These are phyloP conservation scores for Brasilioporus rufonigricans DNA, from an alignment of 768 basidiomycete species.

Conservation along the genomic window DNA sequence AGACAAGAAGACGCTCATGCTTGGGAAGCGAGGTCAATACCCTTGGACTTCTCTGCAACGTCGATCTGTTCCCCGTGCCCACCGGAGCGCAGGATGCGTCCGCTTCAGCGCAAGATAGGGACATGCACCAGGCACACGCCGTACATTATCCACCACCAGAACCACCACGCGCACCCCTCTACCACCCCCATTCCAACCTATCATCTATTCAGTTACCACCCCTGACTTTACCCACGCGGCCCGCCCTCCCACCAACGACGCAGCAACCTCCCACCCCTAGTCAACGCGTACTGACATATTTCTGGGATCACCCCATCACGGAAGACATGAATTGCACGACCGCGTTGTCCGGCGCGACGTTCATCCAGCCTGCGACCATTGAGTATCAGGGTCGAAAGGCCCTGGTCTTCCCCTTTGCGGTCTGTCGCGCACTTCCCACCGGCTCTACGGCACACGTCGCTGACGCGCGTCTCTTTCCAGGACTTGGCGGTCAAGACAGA, in stretches of 20 bases:
- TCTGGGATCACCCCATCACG: slow-evolving; percentile 39
- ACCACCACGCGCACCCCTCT: slow-evolving; percentile 10
- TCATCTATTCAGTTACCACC: slow-evolving; percentile 23
- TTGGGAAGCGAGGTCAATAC: slow-evolving; percentile 53
- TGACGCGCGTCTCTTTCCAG: slow-evolving; percentile 32
- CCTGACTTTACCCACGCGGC: slow-evolving; percentile 13
- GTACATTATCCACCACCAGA: slow-evolving; percentile 5
- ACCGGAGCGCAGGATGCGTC: slow-evolving; percentile 9
- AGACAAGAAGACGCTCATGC: slow-evolving; percentile 2
- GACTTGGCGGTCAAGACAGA: slow-evolving; percentile 67
- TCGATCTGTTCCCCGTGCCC: slow-evolving; percentile 70
- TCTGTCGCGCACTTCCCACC: slow-evolving; percentile 29
- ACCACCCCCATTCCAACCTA: slow-evolving; percentile 15
- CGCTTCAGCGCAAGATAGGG: slow-evolving; percentile 1
- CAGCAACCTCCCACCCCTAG: slow-evolving; percentile 11
- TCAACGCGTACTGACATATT: slow-evolving; percentile 43
- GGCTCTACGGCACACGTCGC: not conserved
- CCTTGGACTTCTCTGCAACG: slow-evolving; percentile 72
- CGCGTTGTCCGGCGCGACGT: slow-evolving; percentile 61
- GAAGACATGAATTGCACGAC: slow-evolving; percentile 47
- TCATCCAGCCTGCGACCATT: slow-evolving; percentile 52
- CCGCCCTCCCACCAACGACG: not conserved
- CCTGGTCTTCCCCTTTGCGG: slow-evolving; percentile 64
- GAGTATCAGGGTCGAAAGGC: slow-evolving; percentile 52
- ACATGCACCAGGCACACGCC: slow-evolving; percentile 14